Conservation (phyloP, 192 early-diverging fungal species). For the Backusella australiensis region DNA sequence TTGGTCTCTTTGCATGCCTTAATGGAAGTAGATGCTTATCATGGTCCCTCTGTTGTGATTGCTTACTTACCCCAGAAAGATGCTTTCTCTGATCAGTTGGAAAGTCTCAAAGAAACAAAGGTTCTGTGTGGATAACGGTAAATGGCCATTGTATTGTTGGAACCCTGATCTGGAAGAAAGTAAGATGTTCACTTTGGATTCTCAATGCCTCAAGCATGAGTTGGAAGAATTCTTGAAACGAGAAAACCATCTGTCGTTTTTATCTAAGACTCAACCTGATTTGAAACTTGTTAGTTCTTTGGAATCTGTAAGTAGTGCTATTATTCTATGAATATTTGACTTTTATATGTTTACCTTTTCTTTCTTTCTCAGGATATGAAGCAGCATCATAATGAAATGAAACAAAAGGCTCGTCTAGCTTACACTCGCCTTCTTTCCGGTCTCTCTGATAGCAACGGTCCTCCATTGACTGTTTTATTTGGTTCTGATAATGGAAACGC, state of each 20-base stretch:
- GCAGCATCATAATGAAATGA: conserved; percentile 56
- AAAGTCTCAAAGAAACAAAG: no score
- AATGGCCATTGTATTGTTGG: conserved; percentile 70
- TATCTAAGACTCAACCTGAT: conserved; percentile 60
- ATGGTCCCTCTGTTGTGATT: no score
- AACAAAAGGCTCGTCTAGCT: conserved; percentile 58
- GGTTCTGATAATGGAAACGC: conserved; percentile 90
- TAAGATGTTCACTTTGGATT: conserved; percentile 65
- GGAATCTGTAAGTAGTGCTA: conserved; percentile 45
- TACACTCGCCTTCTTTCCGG: conserved; percentile 65
- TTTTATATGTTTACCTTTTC: neutral
- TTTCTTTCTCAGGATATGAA: conserved; percentile 36
- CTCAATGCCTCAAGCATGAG: conserved; percentile 72
- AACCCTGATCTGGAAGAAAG: conserved; percentile 63
- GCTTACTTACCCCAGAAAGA: no score
- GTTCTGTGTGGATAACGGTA: no score
- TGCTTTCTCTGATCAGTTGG: no score
- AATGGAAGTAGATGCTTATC: no score
- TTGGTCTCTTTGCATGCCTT: no score
- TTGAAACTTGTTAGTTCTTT: conserved; percentile 56
- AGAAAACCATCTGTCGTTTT: conserved; percentile 75
- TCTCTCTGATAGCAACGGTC: conserved; percentile 53
- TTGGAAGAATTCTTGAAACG: conserved; percentile 77
- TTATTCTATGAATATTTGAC: neutral
- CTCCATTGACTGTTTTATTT: conserved; percentile 81